phyloP scores from a whole-genome alignment of 139 green algal genomes.

The Cymbomonas tetramitiformis region DNA sequence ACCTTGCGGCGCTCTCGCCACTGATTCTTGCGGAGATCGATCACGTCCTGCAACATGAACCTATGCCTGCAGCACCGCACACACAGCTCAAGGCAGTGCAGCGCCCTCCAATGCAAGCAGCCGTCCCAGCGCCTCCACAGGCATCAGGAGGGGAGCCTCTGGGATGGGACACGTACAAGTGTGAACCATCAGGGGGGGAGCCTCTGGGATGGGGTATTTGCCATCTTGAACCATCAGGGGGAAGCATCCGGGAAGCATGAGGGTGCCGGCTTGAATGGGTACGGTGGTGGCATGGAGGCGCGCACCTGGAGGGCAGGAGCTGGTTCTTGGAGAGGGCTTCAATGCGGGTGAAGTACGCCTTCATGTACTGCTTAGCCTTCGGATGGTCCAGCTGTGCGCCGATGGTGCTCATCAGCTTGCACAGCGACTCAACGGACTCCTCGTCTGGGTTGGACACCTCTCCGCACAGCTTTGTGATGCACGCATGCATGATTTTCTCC shows the following conservation, averaged over 20 bases:
- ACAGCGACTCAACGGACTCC: slow-evolving; percentile 91
- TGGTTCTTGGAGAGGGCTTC: slow-evolving; percentile 16
- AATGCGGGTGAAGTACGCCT: slow-evolving; percentile 35
- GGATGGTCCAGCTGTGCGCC: slow-evolving; percentile 32
- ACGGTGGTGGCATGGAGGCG: not conserved
- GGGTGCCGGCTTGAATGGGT: not conserved
- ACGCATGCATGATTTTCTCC: slow-evolving; percentile 91
- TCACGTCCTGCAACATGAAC: slow-evolving; percentile 35
- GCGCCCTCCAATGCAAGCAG: slow-evolving; percentile 19
- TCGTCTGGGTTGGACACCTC: slow-evolving; percentile 41
- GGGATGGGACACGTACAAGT: too few species aligned
- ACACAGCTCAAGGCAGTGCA: not conserved
- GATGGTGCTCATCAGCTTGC: slow-evolving; percentile 78
- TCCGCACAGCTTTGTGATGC: slow-evolving; percentile 45
- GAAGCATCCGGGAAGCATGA: not conserved
- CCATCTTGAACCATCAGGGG: not conserved
- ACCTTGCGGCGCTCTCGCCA: slow-evolving; percentile 32
- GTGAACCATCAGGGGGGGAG: slow-evolving; percentile 3
- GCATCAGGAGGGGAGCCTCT: too few species aligned
- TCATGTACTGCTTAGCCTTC: slow-evolving; percentile 33
- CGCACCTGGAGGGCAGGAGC: slow-evolving; percentile 21
- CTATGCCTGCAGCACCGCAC: slow-evolving; percentile 26
- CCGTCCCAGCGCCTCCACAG: too few species aligned
- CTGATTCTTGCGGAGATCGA: slow-evolving; percentile 30
- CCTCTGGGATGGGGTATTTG: slow-evolving; percentile 14